These are phyloP conservation scores for Hyphodiscus hymeniophilus DNA, from an alignment of 495 filamentous ascomycete species.

Conservation along the genomic window DNA sequence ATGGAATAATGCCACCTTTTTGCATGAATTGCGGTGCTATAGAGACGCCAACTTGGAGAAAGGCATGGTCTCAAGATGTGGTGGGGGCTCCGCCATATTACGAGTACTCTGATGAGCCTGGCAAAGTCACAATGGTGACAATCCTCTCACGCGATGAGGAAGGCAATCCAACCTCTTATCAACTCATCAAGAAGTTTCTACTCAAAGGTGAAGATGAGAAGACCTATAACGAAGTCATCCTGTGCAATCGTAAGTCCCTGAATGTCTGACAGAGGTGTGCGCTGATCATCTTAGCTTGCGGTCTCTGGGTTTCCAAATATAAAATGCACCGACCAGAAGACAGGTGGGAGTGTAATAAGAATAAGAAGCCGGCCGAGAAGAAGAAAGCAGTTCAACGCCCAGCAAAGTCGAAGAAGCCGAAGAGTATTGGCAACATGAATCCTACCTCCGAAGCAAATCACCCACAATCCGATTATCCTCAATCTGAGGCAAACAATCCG, in stretches of 20 bases:
- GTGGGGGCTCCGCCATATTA: slow-evolving; percentile 53
- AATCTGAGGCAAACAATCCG: slow-evolving; percentile 30
- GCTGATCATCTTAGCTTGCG: slow-evolving; percentile 52
- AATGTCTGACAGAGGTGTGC: neutral
- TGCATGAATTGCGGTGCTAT: slow-evolving; percentile 92
- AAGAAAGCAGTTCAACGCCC: slow-evolving; percentile 21
- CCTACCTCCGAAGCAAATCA: slow-evolving; percentile 41
- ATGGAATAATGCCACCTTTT: slow-evolving; percentile 71
- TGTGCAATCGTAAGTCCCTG: slow-evolving; percentile 77
- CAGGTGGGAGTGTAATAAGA: slow-evolving; percentile 52
- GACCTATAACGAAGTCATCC: slow-evolving; percentile 56
- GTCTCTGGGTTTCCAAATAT: slow-evolving; percentile 85
- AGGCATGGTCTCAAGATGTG: slow-evolving; percentile 67
- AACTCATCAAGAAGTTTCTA: slow-evolving; percentile 71
- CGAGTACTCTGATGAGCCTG: slow-evolving; percentile 58
- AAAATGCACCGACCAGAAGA: slow-evolving; percentile 75
- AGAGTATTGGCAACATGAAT: slow-evolving; percentile 26
- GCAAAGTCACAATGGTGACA: slow-evolving; percentile 55
- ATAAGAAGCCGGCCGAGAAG: slow-evolving; percentile 35
- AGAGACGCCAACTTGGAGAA: slow-evolving; percentile 91
- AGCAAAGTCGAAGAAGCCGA: slow-evolving; percentile 35
- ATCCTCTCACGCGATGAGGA: slow-evolving; percentile 51
- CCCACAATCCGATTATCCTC: slow-evolving; percentile 28
- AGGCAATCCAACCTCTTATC: slow-evolving; percentile 51
- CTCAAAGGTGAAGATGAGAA: slow-evolving; percentile 47